These are phyloP conservation scores for Rhytidiadelphus loreus DNA, from an alignment of 225 moss, liverwort and hornwort genomes.

Conservation along the genomic window DNA sequence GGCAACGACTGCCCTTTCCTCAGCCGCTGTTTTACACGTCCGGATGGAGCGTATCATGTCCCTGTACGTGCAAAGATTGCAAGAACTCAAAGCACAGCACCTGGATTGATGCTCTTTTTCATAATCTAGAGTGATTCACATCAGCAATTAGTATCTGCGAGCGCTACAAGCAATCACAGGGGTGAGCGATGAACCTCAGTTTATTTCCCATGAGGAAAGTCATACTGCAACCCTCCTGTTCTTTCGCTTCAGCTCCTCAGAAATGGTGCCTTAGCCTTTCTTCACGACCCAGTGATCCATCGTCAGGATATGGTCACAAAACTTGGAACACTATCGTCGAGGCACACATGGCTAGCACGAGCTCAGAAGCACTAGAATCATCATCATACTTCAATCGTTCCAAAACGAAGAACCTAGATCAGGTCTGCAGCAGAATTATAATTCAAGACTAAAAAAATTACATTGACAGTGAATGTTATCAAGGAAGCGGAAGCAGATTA, in stretches of 20 bases:
- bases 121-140: not conserved
- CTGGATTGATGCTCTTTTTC: not conserved
- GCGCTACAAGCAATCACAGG: not conserved
- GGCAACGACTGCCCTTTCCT: constrained; percentile 42
- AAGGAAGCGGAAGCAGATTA: not conserved
- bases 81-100: not conserved
- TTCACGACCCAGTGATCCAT: not conserved
- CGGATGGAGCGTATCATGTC: constrained; percentile 54
- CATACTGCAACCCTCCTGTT: not conserved
- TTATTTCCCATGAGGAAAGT: constrained; percentile 23
- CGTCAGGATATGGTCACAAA: not conserved
- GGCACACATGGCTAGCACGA: not conserved
- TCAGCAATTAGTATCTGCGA: not conserved
- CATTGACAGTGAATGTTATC: not conserved
- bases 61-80: constrained; percentile 11
- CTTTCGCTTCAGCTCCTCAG: not conserved
- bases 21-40: constrained; percentile 51
- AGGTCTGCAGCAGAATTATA: not conserved
- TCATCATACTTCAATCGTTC: not conserved
- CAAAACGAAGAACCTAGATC: not conserved
- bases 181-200: constrained; percentile 12
- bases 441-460: not conserved
- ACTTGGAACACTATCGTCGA: not conserved
- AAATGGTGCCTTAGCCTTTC: not conserved
- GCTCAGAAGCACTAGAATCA: not conserved